Base-by-base conservation (phyloP, 805 yeast species). In the Myxozyma kluyveri region DNA sequence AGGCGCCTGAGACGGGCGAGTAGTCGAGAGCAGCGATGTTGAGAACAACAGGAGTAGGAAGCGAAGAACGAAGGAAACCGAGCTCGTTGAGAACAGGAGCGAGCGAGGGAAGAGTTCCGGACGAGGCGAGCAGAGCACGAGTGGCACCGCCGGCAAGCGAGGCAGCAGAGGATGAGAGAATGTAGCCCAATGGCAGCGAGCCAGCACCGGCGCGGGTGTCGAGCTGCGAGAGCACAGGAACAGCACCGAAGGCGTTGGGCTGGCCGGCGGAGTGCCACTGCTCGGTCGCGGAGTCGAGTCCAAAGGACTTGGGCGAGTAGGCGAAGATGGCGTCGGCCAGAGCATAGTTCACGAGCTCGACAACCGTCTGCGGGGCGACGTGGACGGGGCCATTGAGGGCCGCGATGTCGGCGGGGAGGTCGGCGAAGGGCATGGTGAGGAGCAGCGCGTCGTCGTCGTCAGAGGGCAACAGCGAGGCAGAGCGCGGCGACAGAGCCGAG, bases 181-280 rank as follows among this genome's bases (percentile, higher is more conserved):
- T 68, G 70, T 83, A 90, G 35, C 96, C 97, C 45, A 86, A 72
- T 42, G 91, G 76, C 24, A 86, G 79, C 56, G 81, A 77, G 42
- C 91, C 87, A 29, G 96, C 93, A 62, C 96, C 97, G 1, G 84
- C 73, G 67, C 96, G 81, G 50, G 87, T 79, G 64, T 89, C 88
- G 47, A 69, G 61, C 46, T 63, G 72, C 64, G 80, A 74, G 60
- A 84, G 69, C 48, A 74, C 73, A 24, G 95, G 93, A 49, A 82
- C 79, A n/a, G 67, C 69, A 22, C 82, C 82, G 42, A 68, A 64
- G 12, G 79, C 72, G 65, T 84, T 84, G 36, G 66, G 64, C 63
- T 79, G 76, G 63, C 73, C 73, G 44, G 74, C 68, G 42, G 72
- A 67, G 40, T 75, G 65, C 96, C 96, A 88, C 46, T 76, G 67